These are phyloP conservation scores for Scheffersomyces spartinae DNA, from an alignment of 805 yeast species.

Conservation along the genomic window DNA sequence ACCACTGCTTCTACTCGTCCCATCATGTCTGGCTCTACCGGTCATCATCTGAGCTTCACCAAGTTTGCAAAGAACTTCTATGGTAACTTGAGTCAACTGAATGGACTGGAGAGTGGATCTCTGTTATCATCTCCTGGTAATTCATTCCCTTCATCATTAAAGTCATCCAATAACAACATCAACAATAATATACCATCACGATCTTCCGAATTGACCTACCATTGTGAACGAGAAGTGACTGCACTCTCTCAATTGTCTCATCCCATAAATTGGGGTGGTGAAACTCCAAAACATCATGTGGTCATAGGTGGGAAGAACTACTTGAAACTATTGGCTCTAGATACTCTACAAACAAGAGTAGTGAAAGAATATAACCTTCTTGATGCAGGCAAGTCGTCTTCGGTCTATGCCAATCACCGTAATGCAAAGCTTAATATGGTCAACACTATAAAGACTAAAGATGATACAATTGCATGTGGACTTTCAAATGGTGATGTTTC, in stretches of 20 bases:
- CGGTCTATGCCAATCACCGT: constrained; percentile 3
- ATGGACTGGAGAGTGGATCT: no score
- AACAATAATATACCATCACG: no score
- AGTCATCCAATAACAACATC: constrained; percentile 15
- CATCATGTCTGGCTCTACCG: no score
- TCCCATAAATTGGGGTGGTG: no score
- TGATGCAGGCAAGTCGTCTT: constrained; percentile 9
- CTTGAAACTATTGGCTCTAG: constrained; percentile 20
- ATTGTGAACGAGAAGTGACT: constrained; percentile 16
- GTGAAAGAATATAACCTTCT: constrained; percentile 22
- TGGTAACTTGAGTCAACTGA: no score
- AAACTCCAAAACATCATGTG: no score
- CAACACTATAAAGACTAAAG: constrained; percentile 25
- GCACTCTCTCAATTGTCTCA: constrained; percentile 12
- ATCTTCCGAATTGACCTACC: constrained; percentile 11
- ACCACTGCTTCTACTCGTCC: no score
- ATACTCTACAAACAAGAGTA: constrained; percentile 18
- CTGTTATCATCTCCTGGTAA: constrained; percentile 8
- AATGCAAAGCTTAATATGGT: constrained; percentile 17
- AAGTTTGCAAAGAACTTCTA: no score
- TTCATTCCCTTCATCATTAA: constrained; percentile 9
- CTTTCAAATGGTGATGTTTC: constrained; percentile 24
- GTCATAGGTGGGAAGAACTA: constrained; percentile 32
- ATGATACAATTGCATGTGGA: constrained; percentile 28
- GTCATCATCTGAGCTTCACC: no score